Evolutionary conservation across 768 basidiomycete genomes (phyloP).

Genomic region (Tylopilus cervinicoccineus): DNA sequence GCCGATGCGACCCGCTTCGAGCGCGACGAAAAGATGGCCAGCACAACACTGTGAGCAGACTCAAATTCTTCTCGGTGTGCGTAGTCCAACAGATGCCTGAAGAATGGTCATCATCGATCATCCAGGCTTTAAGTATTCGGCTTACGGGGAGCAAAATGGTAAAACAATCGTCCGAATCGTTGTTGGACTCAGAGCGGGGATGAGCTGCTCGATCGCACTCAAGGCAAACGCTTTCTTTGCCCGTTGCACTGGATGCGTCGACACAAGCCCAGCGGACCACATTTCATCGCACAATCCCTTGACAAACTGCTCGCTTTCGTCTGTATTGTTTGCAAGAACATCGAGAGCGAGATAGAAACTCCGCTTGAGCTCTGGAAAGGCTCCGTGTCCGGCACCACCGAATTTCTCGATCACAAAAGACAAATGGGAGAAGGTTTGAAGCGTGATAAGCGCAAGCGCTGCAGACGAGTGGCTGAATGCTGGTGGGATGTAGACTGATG

Average conservation of each 20-base stretch:
- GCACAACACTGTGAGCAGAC: conserved; percentile 79
- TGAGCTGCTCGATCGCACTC: conserved; percentile 74
- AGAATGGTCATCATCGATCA: neutral
- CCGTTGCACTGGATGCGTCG: conserved; percentile 24
- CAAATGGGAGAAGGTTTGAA: conserved; percentile 60
- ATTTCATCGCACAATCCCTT: conserved; percentile 32
- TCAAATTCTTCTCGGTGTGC: conserved; percentile 75
- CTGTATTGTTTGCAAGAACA: conserved; percentile 46
- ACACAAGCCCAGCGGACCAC: conserved; percentile 22
- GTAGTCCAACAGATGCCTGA: conserved; percentile 58
- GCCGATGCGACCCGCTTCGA: conserved; percentile 34
- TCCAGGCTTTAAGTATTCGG: conserved; percentile 5
- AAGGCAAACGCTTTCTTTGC: conserved; percentile 59
- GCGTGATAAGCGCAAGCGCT: conserved; percentile 48
- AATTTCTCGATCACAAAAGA: conserved; percentile 79
- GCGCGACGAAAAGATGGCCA: conserved; percentile 67
- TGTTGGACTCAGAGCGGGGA: conserved; percentile 52
- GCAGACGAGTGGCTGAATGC: conserved; percentile 35
- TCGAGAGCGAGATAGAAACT: conserved; percentile 78
- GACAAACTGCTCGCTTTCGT: conserved; percentile 37
- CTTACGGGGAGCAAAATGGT: conserved; percentile 64
- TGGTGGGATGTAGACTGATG: conserved; percentile 51
- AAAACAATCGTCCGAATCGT: conserved; percentile 55
- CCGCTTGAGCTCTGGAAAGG: conserved; percentile 70
- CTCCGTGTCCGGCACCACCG: conserved; percentile 54